Percentiles rank a stretch among this genome's conserved stretches.
Conservation (phyloP, 2,329 filamentous ascomycete species). For the Pseudogymnoascus sp. region DNA sequence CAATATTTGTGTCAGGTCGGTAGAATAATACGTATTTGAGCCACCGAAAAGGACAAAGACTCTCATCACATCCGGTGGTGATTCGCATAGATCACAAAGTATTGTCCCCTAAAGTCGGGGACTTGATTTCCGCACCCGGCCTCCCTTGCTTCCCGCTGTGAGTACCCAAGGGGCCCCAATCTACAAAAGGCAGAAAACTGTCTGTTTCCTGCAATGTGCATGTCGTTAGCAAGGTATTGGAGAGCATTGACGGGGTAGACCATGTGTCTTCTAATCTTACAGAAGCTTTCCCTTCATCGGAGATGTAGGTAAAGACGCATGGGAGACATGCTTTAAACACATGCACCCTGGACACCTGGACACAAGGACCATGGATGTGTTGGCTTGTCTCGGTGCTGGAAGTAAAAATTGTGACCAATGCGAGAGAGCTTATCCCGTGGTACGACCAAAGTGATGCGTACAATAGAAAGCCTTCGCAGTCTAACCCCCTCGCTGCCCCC, state of each 20-base stretch:
- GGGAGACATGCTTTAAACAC: background rate
- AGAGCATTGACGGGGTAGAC: background rate
- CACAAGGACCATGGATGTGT: background rate
- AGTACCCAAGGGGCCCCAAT: background rate
- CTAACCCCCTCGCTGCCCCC: background rate
- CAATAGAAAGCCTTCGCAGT: background rate
- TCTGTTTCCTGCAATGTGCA: conserved; percentile 1
- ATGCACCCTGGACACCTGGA: background rate
- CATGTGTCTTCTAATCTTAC: background rate
- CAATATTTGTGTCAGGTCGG: background rate
- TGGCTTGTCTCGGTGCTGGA: background rate
- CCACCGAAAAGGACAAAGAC: background rate
- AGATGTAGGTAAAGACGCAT: background rate
- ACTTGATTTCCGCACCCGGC: background rate
- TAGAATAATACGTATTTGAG: background rate
- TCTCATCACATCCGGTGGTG: background rate
- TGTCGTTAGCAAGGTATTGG: background rate
- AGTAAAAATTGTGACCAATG: background rate
- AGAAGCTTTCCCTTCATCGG: background rate
- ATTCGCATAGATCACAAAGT: background rate
- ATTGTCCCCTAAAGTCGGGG: background rate
- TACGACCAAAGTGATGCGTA: background rate
- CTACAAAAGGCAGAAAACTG: background rate
- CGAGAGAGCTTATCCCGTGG: conserved; percentile 1
- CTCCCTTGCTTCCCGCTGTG: background rate